Evolutionary conservation across 139 green algal species (phyloP).

Genomic region (Chlorella sp.): DNA sequence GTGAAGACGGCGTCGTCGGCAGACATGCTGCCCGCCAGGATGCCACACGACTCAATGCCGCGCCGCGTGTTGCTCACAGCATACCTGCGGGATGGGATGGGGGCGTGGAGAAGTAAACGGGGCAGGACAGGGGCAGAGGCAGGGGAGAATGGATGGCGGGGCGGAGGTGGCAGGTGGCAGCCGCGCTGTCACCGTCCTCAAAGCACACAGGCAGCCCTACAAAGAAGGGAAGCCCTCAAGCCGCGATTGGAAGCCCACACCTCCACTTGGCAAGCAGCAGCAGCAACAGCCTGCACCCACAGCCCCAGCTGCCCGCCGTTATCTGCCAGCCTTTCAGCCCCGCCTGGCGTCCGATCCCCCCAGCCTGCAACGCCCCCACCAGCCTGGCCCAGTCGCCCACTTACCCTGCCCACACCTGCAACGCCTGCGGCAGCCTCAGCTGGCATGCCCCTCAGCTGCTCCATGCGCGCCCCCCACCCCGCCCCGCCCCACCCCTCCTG

Average conservation of each 20-base stretch:
- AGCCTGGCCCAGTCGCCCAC: no score
- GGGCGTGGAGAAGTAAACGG: background rate
- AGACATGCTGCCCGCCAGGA: conserved; percentile 83
- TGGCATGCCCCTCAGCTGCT: background rate
- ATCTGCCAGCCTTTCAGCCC: no score
- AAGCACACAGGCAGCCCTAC: background rate
- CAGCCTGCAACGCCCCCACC: no score
- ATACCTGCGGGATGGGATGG: conserved; percentile 38
- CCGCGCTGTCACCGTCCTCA: background rate
- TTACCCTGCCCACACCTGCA: no score
- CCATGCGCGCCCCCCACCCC: background rate
- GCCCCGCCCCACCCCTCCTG: background rate
- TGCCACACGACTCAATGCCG: conserved; percentile 89
- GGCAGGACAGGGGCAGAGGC: background rate
- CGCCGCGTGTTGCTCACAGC: conserved; percentile 68
- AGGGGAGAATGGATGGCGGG: background rate
- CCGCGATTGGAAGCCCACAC: background rate
- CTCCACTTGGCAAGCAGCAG: background rate
- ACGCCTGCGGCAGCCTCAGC: no score
- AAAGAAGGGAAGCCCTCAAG: background rate
- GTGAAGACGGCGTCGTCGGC: conserved; percentile 77
- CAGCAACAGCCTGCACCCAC: background rate
- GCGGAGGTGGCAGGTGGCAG: no score
- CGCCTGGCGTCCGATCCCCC: no score
- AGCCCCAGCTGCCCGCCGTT: no score